phyloP scores from a whole-genome alignment of 1,284 basidiomycete species.

The Fomitopsis palustris region DNA sequence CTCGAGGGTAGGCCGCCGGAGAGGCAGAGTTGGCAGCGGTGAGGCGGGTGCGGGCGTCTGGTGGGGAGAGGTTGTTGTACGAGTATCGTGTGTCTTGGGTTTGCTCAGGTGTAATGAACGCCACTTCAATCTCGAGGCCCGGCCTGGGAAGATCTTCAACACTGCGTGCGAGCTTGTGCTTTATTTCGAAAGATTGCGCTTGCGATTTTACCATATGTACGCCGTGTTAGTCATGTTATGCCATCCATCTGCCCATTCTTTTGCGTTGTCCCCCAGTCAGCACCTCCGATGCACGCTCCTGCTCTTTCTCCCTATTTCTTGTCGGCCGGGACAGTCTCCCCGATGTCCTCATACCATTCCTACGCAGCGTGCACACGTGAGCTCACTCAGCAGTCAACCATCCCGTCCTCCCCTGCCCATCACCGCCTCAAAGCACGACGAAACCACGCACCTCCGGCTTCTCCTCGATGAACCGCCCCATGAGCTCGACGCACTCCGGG shows the following conservation, averaged over 20 bases:
- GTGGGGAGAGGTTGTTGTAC: no score
- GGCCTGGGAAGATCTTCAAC: no score
- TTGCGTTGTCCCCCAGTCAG: no score
- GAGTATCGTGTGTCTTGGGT: no score
- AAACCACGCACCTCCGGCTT: constrained; percentile 41
- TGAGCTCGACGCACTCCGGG: constrained; percentile 29
- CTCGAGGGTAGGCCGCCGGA: background rate
- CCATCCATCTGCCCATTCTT: no score
- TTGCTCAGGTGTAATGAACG: background rate
- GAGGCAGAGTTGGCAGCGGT: background rate
- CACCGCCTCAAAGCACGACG: background rate
- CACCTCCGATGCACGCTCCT: background rate
- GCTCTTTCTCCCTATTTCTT: background rate
- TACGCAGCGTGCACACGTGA: constrained; percentile 16
- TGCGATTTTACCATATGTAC: no score
- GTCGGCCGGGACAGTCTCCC: constrained; percentile 28
- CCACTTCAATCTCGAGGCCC: no score
- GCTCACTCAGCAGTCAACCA: background rate
- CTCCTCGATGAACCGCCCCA: constrained; percentile 16
- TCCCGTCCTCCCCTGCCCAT: background rate
- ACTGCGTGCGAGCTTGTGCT: no score
- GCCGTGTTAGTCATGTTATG: no score
- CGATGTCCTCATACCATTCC: constrained; percentile 61
- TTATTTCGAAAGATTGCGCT: no score
- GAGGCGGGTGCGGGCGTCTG: background rate